Percentiles rank a stretch among this genome's conserved stretches.
These are phyloP conservation scores for Xylaria digitata DNA, from an alignment of 2,329 filamentous ascomycete genomes.

Conservation along the genomic window DNA sequence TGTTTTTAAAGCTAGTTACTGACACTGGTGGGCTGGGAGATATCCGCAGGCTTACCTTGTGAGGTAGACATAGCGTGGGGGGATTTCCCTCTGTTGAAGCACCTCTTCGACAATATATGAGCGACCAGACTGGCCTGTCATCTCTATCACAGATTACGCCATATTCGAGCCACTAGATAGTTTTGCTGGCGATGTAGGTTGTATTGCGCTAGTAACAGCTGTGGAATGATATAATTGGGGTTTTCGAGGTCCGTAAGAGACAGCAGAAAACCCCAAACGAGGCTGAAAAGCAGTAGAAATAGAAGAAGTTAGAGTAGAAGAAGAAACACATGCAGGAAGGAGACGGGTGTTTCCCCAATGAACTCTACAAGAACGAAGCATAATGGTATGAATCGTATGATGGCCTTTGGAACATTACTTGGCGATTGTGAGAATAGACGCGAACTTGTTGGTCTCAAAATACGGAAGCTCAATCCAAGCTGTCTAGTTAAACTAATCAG, in stretches of 20 bases:
- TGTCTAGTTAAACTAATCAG: too few species aligned
- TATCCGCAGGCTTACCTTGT: slow-evolving; percentile 17
- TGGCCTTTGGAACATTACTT: too few species aligned
- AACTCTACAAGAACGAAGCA: slow-evolving; percentile 22
- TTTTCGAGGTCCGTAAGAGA: slow-evolving; percentile 19
- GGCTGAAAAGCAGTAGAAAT: slow-evolving; percentile 12
- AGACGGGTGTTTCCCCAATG: slow-evolving; percentile 14
- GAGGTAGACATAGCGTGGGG: slow-evolving; percentile 24
- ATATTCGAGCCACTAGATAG: slow-evolving; percentile 12
- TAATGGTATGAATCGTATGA: slow-evolving; percentile 21
- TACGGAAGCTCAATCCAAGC: too few species aligned
- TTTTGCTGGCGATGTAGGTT: slow-evolving; percentile 7
- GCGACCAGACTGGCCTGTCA: slow-evolving; percentile 21
- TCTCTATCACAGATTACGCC: slow-evolving; percentile 17
- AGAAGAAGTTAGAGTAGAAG: slow-evolving; percentile 20
- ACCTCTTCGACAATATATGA: slow-evolving; percentile 28
- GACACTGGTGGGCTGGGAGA: slow-evolving; percentile 4
- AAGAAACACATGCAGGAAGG: slow-evolving; percentile 12
- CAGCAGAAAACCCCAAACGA: slow-evolving; percentile 7
- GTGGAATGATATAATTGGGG: slow-evolving; percentile 22
- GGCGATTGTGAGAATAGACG: too few species aligned
- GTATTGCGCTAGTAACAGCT: slow-evolving; percentile 10
- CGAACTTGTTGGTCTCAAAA: too few species aligned
- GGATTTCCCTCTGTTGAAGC: slow-evolving; percentile 18
- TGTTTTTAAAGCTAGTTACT: neutral